Conservation (phyloP, 2,329 filamentous ascomycete species). For the Tolypocladium endophyticum region DNA sequence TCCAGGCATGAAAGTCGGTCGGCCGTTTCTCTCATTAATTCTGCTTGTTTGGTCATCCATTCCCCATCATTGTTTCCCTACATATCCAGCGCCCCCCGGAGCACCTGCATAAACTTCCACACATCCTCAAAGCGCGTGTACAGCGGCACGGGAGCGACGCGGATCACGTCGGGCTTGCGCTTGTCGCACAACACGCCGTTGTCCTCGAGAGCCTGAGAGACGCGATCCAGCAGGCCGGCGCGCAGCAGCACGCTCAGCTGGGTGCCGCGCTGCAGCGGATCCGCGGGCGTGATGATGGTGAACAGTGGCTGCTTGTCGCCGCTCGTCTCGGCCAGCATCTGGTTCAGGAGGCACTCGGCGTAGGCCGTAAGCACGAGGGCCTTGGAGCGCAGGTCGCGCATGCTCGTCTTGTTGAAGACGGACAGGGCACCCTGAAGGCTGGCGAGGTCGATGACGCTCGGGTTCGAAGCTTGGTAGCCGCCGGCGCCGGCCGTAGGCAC, state of each 20-base stretch:
- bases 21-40: background rate
- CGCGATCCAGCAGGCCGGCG: slow-evolving; percentile 58
- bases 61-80: background rate
- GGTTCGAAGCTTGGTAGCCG: slow-evolving; percentile 81
- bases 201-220: slow-evolving; percentile 53
- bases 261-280: slow-evolving; percentile 59
- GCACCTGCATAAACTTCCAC: slow-evolving; percentile 33
- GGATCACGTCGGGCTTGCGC: slow-evolving; percentile 73
- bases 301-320: slow-evolving; percentile 31
- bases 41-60: background rate
- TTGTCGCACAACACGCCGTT: slow-evolving; percentile 71
- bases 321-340: slow-evolving; percentile 24
- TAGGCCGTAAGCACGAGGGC: slow-evolving; percentile 67
- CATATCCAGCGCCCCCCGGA: slow-evolving; percentile 21
- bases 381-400: slow-evolving; percentile 58
- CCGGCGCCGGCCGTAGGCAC: slow-evolving; percentile 66
- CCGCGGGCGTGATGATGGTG: slow-evolving; percentile 57
- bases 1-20: background rate
- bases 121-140: slow-evolving; percentile 77
- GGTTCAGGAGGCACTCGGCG: slow-evolving; percentile 55
- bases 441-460: slow-evolving; percentile 65
- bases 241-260: slow-evolving; percentile 67
- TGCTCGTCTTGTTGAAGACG: slow-evolving; percentile 62
- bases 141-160: slow-evolving; percentile 72
- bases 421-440: slow-evolving; percentile 63